Base-by-base conservation (phyloP, 805 yeast genomes). In the Spathaspora girioi region DNA sequence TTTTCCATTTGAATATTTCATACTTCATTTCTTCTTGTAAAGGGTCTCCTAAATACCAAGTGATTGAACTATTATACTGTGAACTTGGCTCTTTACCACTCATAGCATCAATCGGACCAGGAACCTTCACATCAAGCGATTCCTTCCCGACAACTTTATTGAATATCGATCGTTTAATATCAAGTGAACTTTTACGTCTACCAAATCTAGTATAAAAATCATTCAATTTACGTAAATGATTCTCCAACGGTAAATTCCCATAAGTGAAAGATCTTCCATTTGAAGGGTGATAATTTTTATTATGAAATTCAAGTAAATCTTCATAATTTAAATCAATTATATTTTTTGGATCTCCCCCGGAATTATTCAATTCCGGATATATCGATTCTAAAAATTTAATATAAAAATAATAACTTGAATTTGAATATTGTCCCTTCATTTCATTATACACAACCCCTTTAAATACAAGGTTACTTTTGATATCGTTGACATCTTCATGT, bases 381-480 rank as follows among this genome's bases (percentile, higher is more conserved):
- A 94, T 79, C 7, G 88, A 71, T 67, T 89, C 88, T 62, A 88
- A 90, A 73, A 85, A 93, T 55, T 84, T 82, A 61, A 86, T 89
- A 82, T 92, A 93, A 65, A 79, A 91, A 56, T 85, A 80, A 67
- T 94, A 94, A 2, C 92, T 82, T 0, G 97, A 81, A 66, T 90
- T 93, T 0, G 97, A 87, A 63, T 89, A 82, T 68, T 93, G 97
- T 8, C 99, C 99, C 69, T 94, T 94, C 99, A 94, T 94, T 70
- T 94, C 99, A 65, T 94, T 94, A 66, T 88, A 94, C 2, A 94
- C 99, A 32, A 94, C 99, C 45, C 99, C 99, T 68, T 94, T 94
- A 68, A 90, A 89, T 3, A 73, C 75, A 42, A 94, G 63, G 1
- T 89, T 87, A 12, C 89, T 77, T 0, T 59, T 53, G 14, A 73